phyloP scores from a whole-genome alignment of 176 grass and related monocot species.

The Juncus effusus region DNA sequence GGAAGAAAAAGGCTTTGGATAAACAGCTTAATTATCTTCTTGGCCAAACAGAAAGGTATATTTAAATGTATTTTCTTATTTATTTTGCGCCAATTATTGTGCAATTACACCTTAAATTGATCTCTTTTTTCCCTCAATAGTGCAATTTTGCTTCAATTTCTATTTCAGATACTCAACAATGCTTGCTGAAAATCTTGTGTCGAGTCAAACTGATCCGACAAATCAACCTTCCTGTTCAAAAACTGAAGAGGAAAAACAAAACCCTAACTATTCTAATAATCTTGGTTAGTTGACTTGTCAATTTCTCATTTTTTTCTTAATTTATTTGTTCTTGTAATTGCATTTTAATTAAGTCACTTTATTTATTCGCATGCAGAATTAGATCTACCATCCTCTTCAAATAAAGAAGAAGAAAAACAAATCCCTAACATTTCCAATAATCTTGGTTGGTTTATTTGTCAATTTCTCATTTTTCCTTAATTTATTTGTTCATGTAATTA shows the following conservation, averaged over 20 bases:
- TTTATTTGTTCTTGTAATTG: conserved; percentile 20
- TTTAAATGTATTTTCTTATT: not conserved
- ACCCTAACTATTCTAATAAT: conserved; percentile 35
- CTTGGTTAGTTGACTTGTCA: conserved; percentile 27
- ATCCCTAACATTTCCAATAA: conserved; percentile 31
- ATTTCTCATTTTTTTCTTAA: not conserved
- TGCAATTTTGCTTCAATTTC: too few species aligned
- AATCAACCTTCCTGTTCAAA: conserved; percentile 40
- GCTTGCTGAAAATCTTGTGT: conserved; percentile 96
- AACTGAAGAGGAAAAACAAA: conserved; percentile 22
- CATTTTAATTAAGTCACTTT: conserved; percentile 2
- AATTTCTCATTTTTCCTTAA: not conserved
- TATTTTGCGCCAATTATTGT: conserved; percentile 6
- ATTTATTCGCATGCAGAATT: conserved; percentile 14
- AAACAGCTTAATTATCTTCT: conserved; percentile 98
- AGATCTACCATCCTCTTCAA: not conserved
- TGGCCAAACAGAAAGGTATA: conserved; percentile 96
- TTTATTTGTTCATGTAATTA: conserved; percentile 20
- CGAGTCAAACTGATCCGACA: conserved; percentile 30
- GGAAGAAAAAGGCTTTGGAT: conserved; percentile 87
- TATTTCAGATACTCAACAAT: conserved; percentile 89
- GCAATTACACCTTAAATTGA: not conserved
- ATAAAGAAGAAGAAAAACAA: conserved; percentile 26
- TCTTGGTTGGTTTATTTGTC: conserved; percentile 32
- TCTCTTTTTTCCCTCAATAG: too few species aligned